Percentiles rank a stretch among this genome's conserved stretches.
These are phyloP conservation scores for Gautieria morchelliformis DNA, from an alignment of 768 basidiomycete species.

Conservation along the genomic window DNA sequence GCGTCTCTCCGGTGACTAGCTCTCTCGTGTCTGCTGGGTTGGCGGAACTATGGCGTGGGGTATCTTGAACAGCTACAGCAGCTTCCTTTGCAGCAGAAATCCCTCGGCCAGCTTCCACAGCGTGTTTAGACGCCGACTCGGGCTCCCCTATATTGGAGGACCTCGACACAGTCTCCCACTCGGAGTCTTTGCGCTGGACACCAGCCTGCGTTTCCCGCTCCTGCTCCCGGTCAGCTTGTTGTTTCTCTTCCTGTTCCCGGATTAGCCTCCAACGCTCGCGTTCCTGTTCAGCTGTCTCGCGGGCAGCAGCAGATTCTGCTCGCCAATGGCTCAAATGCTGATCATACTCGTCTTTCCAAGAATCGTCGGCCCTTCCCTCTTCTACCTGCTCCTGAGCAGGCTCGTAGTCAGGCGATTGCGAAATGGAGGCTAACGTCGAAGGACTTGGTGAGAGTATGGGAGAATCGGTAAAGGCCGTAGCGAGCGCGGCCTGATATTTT, in stretches of 20 bases:
- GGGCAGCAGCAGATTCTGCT: conserved; percentile 58
- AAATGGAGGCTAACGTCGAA: background rate
- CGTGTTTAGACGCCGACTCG: background rate
- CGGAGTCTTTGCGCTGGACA: conserved; percentile 20
- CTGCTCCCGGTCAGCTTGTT: conserved; percentile 21
- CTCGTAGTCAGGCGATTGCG: conserved; percentile 11
- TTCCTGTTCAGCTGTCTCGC: conserved; percentile 65
- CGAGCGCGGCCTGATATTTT: conserved; percentile 18
- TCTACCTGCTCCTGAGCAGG: background rate
- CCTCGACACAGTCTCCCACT: conserved; percentile 20
- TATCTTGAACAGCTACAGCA: conserved; percentile 12
- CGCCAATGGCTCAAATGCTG: conserved; percentile 63
- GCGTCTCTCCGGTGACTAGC: conserved; percentile 29
- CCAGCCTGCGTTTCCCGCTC: conserved; percentile 12
- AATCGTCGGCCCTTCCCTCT: conserved; percentile 23
- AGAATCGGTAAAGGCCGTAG: conserved; percentile 18
- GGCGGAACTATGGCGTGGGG: conserved; percentile 17
- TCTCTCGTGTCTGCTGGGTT: conserved; percentile 32
- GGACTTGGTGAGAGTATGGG: conserved; percentile 15
- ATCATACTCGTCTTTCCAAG: conserved; percentile 64
- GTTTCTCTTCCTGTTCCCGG: conserved; percentile 39
- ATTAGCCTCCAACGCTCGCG: conserved; percentile 64
- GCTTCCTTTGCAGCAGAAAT: conserved; percentile 11
- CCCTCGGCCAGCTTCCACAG: conserved; percentile 1
- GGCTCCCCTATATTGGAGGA: background rate